These are phyloP conservation scores for Colletotrichum higginsianum DNA, from an alignment of 2,329 filamentous ascomycete genomes.

Conservation along the genomic window DNA sequence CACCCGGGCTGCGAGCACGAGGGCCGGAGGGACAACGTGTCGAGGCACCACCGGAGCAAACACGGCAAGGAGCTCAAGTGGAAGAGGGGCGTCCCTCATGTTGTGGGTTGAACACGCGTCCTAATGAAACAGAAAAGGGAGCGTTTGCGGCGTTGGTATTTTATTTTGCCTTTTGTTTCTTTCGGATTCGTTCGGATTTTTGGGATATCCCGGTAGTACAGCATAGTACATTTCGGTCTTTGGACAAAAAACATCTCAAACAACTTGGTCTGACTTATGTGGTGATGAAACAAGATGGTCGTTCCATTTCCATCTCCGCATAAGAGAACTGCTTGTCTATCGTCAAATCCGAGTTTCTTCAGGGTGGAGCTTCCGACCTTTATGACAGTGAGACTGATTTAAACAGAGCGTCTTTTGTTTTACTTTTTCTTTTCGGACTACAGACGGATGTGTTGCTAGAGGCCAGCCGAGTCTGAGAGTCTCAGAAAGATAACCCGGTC, in stretches of 20 bases:
- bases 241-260: conserved; percentile 31
- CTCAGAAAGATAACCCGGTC: too few relatives aligned
- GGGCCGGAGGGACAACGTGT: conserved; percentile 43
- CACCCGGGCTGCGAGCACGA: conserved; percentile 41
- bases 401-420: too few relatives aligned
- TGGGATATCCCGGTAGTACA: conserved; percentile 31
- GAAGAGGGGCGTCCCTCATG: conserved; percentile 41
- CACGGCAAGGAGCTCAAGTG: conserved; percentile 43
- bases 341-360: too few relatives aligned
- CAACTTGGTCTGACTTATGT: background rate
- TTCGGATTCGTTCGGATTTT: conserved; percentile 15
- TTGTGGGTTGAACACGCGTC: conserved; percentile 29
- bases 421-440: too few relatives aligned
- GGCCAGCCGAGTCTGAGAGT: too few relatives aligned
- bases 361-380: too few relatives aligned
- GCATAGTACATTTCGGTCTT: conserved; percentile 31
- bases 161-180: conserved; percentile 21
- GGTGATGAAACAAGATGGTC: background rate
- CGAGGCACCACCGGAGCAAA: conserved; percentile 43
- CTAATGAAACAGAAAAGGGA: conserved; percentile 6
- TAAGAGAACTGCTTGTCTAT: too few relatives aligned
- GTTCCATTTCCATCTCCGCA: background rate
- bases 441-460: too few relatives aligned
- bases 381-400: too few relatives aligned
- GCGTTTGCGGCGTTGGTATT: conserved; percentile 35